Evolutionary conservation across 2,329 filamentous ascomycete species (phyloP).

Genomic region (Botryosphaeria dothidea): DNA sequence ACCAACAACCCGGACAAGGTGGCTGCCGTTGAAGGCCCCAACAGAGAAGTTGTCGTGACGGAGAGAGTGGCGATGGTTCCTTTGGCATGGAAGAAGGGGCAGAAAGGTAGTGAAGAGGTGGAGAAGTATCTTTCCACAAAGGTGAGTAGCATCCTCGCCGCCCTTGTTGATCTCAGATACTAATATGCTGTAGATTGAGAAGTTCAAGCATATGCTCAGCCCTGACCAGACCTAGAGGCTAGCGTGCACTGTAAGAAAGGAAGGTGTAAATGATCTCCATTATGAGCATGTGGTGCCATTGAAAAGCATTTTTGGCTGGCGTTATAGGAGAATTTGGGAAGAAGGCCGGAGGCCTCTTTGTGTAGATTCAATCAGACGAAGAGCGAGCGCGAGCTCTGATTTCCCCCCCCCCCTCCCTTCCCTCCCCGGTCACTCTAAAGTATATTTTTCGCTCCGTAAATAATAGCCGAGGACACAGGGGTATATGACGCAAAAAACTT

Average conservation of each 20-base stretch:
- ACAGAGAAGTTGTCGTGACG: slow-evolving; percentile 80
- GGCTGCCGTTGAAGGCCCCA: slow-evolving; percentile 87
- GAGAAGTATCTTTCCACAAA: slow-evolving; percentile 95
- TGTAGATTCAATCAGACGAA: slow-evolving; percentile 1
- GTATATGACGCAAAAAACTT: not conserved
- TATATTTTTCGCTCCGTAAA: not conserved
- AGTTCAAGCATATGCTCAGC: slow-evolving; percentile 55
- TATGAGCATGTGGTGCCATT: not conserved
- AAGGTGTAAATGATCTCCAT: not conserved
- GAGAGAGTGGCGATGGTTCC: slow-evolving; percentile 96
- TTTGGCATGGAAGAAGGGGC: slow-evolving; percentile 81
- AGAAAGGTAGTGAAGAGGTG: slow-evolving; percentile 79
- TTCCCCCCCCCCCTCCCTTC: not conserved
- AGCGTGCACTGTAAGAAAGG: not conserved
- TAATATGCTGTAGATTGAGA: slow-evolving; percentile 46
- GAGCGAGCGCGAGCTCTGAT: slow-evolving; percentile 5
- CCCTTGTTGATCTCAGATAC: not conserved
- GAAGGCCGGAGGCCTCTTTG: not conserved
- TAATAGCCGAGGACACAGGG: not conserved
- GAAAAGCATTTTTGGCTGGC: not conserved
- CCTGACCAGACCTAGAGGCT: slow-evolving; percentile 12
- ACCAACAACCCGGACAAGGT: slow-evolving; percentile 99
- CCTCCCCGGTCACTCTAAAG: not conserved
- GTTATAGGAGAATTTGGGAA: slow-evolving; percentile 1
- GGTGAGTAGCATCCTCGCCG: slow-evolving; percentile 53